Evolutionary conservation across 352 stramenopile genomes (phyloP).

Genomic region (Pythium chondricola): DNA sequence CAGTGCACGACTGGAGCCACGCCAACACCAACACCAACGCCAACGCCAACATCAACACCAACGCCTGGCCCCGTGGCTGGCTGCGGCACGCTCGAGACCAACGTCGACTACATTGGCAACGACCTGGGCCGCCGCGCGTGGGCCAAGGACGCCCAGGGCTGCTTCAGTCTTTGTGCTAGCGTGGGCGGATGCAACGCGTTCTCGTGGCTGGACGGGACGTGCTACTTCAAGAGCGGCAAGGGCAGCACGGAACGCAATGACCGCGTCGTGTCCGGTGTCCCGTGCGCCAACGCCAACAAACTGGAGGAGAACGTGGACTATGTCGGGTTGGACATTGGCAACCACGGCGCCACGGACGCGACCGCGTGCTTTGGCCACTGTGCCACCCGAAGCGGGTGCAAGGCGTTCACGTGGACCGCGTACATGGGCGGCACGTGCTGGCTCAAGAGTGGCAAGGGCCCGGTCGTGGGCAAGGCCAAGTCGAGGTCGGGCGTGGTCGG

Average conservation of each 20-base stretch:
- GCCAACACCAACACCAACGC: too few species aligned
- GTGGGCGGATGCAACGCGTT: conserved; percentile 1
- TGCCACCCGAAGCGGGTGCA: background rate
- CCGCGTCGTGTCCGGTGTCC: background rate
- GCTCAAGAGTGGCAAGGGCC: conserved; percentile 1
- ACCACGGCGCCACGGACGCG: background rate
- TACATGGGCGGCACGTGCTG: conserved; percentile 19
- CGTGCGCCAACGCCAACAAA: background rate
- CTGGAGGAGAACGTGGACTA: conserved; percentile 3
- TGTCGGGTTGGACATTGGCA: conserved; percentile 7
- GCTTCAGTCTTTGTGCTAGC: background rate
- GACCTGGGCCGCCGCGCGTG: too few species aligned
- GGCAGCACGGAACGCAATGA: background rate
- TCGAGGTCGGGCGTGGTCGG: background rate
- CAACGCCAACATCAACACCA: background rate
- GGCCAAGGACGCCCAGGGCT: background rate
- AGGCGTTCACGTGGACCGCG: conserved; percentile 19
- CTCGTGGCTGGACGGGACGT: conserved; percentile 11
- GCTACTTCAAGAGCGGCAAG: conserved; percentile 14
- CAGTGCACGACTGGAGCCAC: too few species aligned
- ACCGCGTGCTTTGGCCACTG: conserved; percentile 1
- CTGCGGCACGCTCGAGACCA: too few species aligned
- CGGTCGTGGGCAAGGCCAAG: background rate
- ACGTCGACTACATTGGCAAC: too few species aligned
- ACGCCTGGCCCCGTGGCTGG: too few species aligned